Percentiles rank a stretch among this genome's conserved stretches.
phyloP scores from a whole-genome alignment of 2,329 filamentous ascomycete species.

The Epichloe festucae region DNA sequence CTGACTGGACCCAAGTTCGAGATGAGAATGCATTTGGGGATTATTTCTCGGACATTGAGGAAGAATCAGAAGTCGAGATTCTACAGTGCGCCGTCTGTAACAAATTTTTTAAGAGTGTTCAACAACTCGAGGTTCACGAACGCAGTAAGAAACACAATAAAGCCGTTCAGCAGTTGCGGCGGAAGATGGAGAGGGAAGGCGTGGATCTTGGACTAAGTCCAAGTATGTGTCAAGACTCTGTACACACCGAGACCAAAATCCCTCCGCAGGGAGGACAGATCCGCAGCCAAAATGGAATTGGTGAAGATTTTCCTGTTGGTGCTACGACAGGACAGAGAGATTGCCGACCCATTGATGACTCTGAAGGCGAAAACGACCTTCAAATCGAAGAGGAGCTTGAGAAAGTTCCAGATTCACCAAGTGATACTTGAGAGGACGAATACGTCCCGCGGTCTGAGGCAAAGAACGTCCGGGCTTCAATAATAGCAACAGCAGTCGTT shows the following conservation, averaged over 20 bases:
- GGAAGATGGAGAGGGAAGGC: conserved; percentile 76
- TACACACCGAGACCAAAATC: not conserved
- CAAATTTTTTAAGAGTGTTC: conserved; percentile 78
- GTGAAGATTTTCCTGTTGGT: not conserved
- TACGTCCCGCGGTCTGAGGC: conserved; percentile 34
- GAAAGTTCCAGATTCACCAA: not conserved
- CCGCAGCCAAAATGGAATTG: not conserved
- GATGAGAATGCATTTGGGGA: conserved; percentile 39
- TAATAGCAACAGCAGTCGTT: not conserved
- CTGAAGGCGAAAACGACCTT: not conserved
- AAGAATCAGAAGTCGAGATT: conserved; percentile 42
- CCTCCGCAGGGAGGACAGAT: not conserved
- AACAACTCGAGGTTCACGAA: conserved; percentile 83
- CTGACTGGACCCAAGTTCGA: conserved; percentile 60
- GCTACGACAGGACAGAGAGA: not conserved
- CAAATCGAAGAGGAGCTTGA: not conserved
- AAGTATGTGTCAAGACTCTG: not conserved
- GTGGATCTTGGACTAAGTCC: conserved; percentile 38
- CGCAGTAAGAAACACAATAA: conserved; percentile 95
- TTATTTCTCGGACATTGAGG: conserved; percentile 48
- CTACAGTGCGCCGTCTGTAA: conserved; percentile 68
- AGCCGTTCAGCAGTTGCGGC: conserved; percentile 64
- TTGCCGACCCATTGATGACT: not conserved
- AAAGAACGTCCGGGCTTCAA: conserved; percentile 21
- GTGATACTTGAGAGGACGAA: conserved; percentile 20